Percentiles rank a stretch among this genome's conserved stretches.
Evolutionary conservation across 75 land plant genomes (phyloP).

Genomic region (Pinus taeda): DNA sequence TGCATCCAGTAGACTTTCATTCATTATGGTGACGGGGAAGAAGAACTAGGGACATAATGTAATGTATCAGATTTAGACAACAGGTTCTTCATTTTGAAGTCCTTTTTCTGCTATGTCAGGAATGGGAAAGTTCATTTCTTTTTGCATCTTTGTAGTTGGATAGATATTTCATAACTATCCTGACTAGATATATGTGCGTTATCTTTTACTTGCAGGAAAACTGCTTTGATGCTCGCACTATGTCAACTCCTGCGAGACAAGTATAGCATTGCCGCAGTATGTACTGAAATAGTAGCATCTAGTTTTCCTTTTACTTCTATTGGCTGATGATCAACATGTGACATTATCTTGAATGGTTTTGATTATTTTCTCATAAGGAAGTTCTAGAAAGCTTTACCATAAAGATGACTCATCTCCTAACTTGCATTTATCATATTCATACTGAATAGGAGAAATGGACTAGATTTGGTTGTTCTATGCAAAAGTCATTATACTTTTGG

Average conservation of each 20-base stretch:
- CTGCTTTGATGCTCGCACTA: slow-evolving; percentile 94
- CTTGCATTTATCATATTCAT: too few species aligned
- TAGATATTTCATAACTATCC: neutral
- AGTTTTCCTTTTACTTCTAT: neutral
- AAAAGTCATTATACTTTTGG: too few species aligned
- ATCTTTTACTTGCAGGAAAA: slow-evolving; percentile 62
- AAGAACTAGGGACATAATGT: neutral
- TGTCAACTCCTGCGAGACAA: slow-evolving; percentile 83
- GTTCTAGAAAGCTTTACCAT: too few species aligned
- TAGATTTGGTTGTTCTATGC: too few species aligned
- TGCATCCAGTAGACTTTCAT: too few species aligned
- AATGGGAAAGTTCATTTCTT: neutral
- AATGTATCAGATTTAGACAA: neutral
- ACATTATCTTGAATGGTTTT: too few species aligned
- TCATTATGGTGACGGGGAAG: too few species aligned
- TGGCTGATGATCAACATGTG: too few species aligned
- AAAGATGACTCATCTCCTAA: too few species aligned
- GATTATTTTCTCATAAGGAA: too few species aligned
- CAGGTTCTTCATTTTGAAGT: neutral
- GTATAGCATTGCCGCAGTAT: slow-evolving; percentile 97
- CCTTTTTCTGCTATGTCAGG: neutral
- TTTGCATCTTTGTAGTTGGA: neutral
- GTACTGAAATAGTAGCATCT: slow-evolving; percentile 17
- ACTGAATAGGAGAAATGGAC: too few species aligned
- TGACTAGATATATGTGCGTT: neutral